Evolutionary conservation across 2,329 filamentous ascomycete species (phyloP).

Genomic region (Cryphonectria nitschkei): DNA sequence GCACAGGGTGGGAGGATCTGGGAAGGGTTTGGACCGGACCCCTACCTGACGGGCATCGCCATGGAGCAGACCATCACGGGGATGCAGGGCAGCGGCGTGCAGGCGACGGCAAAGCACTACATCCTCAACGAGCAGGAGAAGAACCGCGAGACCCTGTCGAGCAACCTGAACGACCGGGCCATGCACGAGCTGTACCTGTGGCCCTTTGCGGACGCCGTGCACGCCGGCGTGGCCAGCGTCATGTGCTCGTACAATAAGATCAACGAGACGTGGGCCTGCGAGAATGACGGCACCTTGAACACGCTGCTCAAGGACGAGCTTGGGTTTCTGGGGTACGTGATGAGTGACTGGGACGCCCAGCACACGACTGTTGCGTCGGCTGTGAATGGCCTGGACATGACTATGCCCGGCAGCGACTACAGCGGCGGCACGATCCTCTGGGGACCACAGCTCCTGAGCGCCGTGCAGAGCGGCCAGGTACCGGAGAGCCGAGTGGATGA

Average conservation of each 20-base stretch:
- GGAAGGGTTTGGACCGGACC: constrained; percentile 82
- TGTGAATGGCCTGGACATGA: constrained; percentile 76
- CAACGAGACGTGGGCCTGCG: constrained; percentile 70
- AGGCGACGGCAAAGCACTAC: constrained; percentile 62
- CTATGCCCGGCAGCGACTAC: constrained; percentile 72
- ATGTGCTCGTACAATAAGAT: constrained; percentile 79
- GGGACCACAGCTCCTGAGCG: constrained; percentile 56
- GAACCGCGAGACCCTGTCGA: constrained; percentile 56
- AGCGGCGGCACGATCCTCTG: constrained; percentile 58
- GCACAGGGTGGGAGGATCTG: constrained; percentile 78
- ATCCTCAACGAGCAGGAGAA: constrained; percentile 73
- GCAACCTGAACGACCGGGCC: constrained; percentile 65
- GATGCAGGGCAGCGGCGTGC: constrained; percentile 55
- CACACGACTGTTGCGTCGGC: constrained; percentile 70
- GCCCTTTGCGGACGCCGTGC: constrained; percentile 71
- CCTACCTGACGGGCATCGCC: constrained; percentile 69
- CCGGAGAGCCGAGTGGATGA: constrained; percentile 66
- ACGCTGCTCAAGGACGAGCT: constrained; percentile 70
- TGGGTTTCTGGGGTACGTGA: constrained; percentile 68
- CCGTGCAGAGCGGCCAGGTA: constrained; percentile 62
- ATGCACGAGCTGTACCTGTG: constrained; percentile 70
- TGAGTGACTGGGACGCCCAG: constrained; percentile 75
- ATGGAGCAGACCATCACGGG: constrained; percentile 65
- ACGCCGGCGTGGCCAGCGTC: constrained; percentile 64
- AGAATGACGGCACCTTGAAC: constrained; percentile 64